Percentiles rank a stretch among this genome's conserved stretches.
phyloP scores from a whole-genome alignment of 495 filamentous ascomycete species.

The Parathielavia appendiculata region DNA sequence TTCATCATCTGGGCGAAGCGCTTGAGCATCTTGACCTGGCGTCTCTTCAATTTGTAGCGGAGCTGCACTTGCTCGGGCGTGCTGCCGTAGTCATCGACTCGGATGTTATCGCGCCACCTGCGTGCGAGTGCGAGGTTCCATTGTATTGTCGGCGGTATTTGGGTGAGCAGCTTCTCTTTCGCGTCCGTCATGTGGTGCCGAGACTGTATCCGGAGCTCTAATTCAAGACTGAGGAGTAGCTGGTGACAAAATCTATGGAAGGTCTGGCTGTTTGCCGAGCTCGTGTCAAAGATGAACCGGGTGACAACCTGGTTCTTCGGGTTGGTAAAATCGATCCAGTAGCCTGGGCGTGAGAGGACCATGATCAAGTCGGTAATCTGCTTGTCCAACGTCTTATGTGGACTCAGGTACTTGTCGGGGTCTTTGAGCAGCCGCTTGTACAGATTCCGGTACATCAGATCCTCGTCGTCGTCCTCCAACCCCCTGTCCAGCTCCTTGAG shows the following conservation, averaged over 20 bases:
- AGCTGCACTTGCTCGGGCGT: constrained; percentile 46
- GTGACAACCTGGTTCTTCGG: constrained; percentile 61
- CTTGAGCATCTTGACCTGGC: constrained; percentile 59
- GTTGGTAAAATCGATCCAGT: constrained; percentile 64
- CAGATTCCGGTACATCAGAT: constrained; percentile 49
- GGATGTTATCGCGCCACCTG: constrained; percentile 62
- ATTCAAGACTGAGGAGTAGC: constrained; percentile 61
- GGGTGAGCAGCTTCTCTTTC: constrained; percentile 51
- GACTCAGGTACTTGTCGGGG: constrained; percentile 45
- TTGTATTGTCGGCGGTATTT: constrained; percentile 60
- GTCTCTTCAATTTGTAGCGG: constrained; percentile 51
- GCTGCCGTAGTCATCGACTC: constrained; percentile 47
- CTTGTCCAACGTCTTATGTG: constrained; percentile 54
- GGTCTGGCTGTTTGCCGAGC: constrained; percentile 37
- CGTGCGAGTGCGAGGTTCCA: constrained; percentile 65
- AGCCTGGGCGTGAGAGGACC: constrained; percentile 51
- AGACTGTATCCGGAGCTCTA: constrained; percentile 58
- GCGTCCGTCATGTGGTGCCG: constrained; percentile 47
- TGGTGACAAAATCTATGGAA: constrained; percentile 67
- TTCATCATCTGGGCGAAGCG: constrained; percentile 64
- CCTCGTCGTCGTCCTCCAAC: constrained; percentile 52
- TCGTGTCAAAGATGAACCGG: constrained; percentile 43
- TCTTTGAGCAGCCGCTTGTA: constrained; percentile 49
- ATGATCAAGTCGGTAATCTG: constrained; percentile 65
- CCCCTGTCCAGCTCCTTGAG: constrained; percentile 52